Base-by-base conservation (phyloP, 2,329 filamentous ascomycete genomes). In the Chaetomium globosum region DNA sequence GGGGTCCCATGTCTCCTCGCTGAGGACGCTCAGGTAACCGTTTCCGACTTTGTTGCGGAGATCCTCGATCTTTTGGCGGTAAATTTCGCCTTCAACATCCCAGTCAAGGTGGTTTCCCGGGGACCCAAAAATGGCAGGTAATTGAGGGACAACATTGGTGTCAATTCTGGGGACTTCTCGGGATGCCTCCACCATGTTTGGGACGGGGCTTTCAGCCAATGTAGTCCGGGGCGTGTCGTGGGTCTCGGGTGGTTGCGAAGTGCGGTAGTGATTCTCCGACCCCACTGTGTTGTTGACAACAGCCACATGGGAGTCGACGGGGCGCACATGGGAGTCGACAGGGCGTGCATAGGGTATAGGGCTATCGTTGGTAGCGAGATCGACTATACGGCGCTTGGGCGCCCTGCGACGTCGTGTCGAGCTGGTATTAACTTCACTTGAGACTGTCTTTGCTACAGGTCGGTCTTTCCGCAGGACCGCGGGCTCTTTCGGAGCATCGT, bases 21-120 rank as follows among this genome's bases (percentile, higher is more conserved):
- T 90, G 59, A 98, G 81, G 16, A 91, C 92, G 68, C 88, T 93
- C 48, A 99, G 84, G 84, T 96, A 99, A 46, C 88, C 90, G 71
- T 88, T 92, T 36, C 93, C 93, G 69, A 97, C 89, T 73, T 94
- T 92, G 73, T 89, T 89, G 67, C 93, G 89, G 61, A 97, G 80
- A 3, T 90, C 88, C 76, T 97, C 93, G 62, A 98, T 89, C 77
- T 95, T 95, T 75, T 91, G 91, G 64, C 90, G 87, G 77, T 97
- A 98, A 8, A 91, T 81, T 73, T 95, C 91, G 61, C 90, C 89
- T 65, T 86, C 85, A 52, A 86, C 79, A 66, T 87, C 87, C 85
- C 88, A 91, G 65, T 89, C 83, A 54, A 82, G 79, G 4, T 79
- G 69, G 13, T 71, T 69, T 16, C 77, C 76, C 4, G 74, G 71